Percentiles rank a stretch among this genome's conserved stretches.
phyloP scores from a whole-genome alignment of 768 basidiomycete species.

The Leucosporidium scottii region DNA sequence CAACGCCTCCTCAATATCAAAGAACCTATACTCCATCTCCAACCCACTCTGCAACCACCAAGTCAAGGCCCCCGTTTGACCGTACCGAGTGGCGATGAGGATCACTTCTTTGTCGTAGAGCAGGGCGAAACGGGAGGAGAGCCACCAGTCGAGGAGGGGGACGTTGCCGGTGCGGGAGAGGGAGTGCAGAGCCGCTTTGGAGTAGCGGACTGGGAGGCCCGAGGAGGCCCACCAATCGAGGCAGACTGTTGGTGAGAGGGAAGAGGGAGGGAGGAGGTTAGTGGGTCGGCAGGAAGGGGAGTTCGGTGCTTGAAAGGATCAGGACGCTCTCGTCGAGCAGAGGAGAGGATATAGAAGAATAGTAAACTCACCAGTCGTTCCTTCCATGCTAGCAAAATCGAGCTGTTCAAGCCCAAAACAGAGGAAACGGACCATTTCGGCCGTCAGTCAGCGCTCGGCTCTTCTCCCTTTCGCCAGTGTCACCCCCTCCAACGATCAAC shows the following conservation, averaged over 20 bases:
- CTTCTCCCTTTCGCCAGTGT: no score
- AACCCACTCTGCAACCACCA: constrained; percentile 82
- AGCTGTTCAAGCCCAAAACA: constrained; percentile 42
- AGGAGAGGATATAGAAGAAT: background rate
- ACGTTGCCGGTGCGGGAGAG: constrained; percentile 74
- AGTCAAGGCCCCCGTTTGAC: constrained; percentile 69
- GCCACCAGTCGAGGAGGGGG: constrained; percentile 76
- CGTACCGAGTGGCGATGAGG: constrained; percentile 70
- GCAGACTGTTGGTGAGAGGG: background rate
- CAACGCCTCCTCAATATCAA: constrained; percentile 83
- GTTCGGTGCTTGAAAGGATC: no score
- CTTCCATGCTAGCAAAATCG: constrained; percentile 75
- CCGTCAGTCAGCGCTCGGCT: background rate
- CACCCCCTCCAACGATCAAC: no score
- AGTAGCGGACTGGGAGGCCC: constrained; percentile 62
- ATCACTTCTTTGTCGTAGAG: constrained; percentile 74
- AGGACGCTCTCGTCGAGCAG: no score
- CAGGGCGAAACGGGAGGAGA: constrained; percentile 56
- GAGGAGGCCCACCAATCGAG: constrained; percentile 57
- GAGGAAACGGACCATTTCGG: no score
- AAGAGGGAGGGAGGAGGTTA: constrained; percentile 50
- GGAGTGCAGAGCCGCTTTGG: constrained; percentile 65
- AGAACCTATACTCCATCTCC: constrained; percentile 77
- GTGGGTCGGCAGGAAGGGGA: no score
- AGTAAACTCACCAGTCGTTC: constrained; percentile 50